Percentiles rank a stretch among this genome's conserved stretches.
phyloP scores from a whole-genome alignment of 2,329 filamentous ascomycete genomes.

The Rhytidhysteron rufulum region DNA sequence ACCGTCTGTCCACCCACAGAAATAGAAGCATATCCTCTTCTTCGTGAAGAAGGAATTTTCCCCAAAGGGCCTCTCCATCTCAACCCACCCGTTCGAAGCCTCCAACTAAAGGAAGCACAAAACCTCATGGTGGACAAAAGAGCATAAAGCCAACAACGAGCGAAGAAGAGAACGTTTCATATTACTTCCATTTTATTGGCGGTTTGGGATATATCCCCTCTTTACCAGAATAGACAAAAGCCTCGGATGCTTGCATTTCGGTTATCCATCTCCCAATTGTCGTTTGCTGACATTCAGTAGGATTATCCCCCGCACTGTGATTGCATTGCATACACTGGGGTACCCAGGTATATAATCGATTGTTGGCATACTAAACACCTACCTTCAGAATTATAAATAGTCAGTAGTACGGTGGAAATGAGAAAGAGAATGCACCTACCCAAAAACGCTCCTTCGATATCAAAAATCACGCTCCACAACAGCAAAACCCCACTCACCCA shows the following conservation, averaged over 20 bases:
- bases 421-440: too few species aligned
- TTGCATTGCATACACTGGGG: too few species aligned
- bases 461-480: too few species aligned
- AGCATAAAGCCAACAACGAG: too few species aligned
- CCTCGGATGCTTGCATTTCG: background rate
- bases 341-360: too few species aligned
- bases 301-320: too few species aligned
- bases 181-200: background rate
- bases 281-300: background rate
- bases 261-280: background rate
- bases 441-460: too few species aligned
- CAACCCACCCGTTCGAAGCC: background rate
- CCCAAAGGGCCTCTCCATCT: background rate
- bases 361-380: too few species aligned
- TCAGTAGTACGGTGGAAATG: too few species aligned
- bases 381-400: background rate
- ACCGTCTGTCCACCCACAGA: constrained; percentile 1
- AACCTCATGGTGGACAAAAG: background rate
- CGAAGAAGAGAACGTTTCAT: background rate
- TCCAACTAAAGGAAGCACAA: background rate
- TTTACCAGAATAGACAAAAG: background rate
- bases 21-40: background rate
- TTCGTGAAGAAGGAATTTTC: background rate
- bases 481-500: too few species aligned
- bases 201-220: background rate